Evolutionary conservation across 2,329 filamentous ascomycete genomes (phyloP).

Genomic region (Rhynchosporium secalis): DNA sequence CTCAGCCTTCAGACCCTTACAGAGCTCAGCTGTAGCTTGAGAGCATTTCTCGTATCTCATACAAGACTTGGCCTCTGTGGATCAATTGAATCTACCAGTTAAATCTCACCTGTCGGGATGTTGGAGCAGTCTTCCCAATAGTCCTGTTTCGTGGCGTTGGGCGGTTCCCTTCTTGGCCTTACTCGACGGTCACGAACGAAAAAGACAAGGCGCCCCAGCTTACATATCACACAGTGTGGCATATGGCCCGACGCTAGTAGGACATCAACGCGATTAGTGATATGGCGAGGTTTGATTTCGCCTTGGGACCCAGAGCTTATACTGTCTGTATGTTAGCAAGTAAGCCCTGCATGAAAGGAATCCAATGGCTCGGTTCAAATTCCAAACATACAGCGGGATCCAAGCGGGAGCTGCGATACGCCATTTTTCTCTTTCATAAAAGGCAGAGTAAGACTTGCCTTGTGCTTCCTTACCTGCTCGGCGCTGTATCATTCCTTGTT

Average conservation of each 20-base stretch:
- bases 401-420: background rate
- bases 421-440: background rate
- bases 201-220: background rate
- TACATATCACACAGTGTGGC: background rate
- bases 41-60: background rate
- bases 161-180: conserved; percentile 3
- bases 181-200: background rate
- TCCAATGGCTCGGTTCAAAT: background rate
- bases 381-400: background rate
- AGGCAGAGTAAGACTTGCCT: background rate
- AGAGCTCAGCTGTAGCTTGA: background rate
- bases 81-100: background rate
- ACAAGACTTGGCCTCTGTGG: background rate
- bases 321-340: background rate
- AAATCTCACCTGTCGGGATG: background rate
- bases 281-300: background rate
- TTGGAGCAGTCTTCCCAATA: too few relatives aligned
- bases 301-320: background rate
- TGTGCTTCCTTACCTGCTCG: background rate
- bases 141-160: background rate
- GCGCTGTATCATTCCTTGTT: background rate
- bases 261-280: background rate
- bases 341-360: background rate
- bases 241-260: background rate
- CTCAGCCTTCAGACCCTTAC: background rate